A percentile compares a stretch with the other conserved stretches of the same genome.
These are phyloP conservation scores for Rickenella mellea DNA, from an alignment of 768 basidiomycete genomes.

Conservation along the genomic window DNA sequence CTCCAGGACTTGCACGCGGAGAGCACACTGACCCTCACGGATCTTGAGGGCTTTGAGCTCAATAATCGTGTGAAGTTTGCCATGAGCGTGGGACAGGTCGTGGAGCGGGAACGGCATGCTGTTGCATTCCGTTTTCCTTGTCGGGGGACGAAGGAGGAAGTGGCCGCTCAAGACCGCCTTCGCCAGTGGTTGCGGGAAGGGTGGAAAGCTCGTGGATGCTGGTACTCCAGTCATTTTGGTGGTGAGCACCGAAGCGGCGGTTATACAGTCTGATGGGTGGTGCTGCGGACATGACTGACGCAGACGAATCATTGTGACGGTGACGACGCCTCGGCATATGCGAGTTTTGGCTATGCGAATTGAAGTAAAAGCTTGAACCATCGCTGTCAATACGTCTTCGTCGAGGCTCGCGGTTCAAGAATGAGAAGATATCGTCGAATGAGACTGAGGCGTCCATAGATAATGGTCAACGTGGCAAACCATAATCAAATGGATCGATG, in stretches of 20 bases:
- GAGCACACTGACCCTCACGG: slow-evolving; percentile 79
- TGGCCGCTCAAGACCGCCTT: slow-evolving; percentile 78
- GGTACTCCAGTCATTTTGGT: slow-evolving; percentile 47
- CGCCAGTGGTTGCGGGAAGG: slow-evolving; percentile 44
- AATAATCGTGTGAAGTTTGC: slow-evolving; percentile 82
- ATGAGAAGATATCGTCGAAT: slow-evolving; percentile 74
- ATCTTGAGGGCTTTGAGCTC: slow-evolving; percentile 87
- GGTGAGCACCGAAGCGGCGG: slow-evolving; percentile 39
- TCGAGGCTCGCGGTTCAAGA: slow-evolving; percentile 28
- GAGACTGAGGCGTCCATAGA: too few species aligned
- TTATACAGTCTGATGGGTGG: slow-evolving; percentile 71
- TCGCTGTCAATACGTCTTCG: slow-evolving; percentile 63
- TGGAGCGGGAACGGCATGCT: slow-evolving; percentile 58
- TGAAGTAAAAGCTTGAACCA: slow-evolving; percentile 70
- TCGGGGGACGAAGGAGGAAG: too few species aligned
- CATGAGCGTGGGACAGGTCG: slow-evolving; percentile 57
- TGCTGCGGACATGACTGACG: slow-evolving; percentile 41
- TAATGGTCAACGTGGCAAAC: too few species aligned
- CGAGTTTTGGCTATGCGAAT: slow-evolving; percentile 21
- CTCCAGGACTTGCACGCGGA: slow-evolving; percentile 80
- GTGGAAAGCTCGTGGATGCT: slow-evolving; percentile 60
- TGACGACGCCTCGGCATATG: slow-evolving; percentile 38
- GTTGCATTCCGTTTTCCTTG: slow-evolving; percentile 39
- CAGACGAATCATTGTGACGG: slow-evolving; percentile 52
- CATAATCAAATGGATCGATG: slow-evolving; percentile 69